Base-by-base conservation (phyloP, 345 rosid genomes). In the Excoecaria cochinchinensis region DNA sequence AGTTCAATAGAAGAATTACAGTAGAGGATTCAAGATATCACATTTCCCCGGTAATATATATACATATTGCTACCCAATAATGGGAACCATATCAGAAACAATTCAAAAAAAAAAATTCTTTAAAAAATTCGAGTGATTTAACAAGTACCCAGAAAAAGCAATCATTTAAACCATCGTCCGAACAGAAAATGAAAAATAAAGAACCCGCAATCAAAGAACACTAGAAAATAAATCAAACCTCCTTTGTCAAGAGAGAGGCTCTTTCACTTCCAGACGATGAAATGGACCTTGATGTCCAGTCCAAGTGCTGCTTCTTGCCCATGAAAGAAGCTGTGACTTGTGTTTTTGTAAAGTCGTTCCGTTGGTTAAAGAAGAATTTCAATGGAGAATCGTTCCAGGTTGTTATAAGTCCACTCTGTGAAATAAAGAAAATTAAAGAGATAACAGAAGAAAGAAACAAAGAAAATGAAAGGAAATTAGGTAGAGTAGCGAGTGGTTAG, bases 301-400 rank as follows among this genome's bases (percentile, higher is more conserved):
- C 88, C 82, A 83, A 67, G 46, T 84, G 82, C 80, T 66, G 84
- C 74, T 89, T 86, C 89, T 86, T 87, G 63, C 93, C 93, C 97
- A 90, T 90, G 73, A 70, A 57, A 12, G 46, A 64, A 17, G 24
- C 63, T 14, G n/a, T 53, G 58, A 55, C 7, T 16, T 44, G 48
- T 44, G 48, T 44, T 44, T 0, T 10, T 44, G 48, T 44, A 6
- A 44, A 44, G 48, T 0, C 48, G 48, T 6, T 44, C 9, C 8
- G 48, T 6, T 44, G 6, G 6, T 44, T 8, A 44, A 44, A 44
- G 48, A 44, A 10, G 48, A 5, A 44, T 5, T 44, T 10, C 9
- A 44, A 10, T 44, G 8, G 48, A 44, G 48, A 44, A 44, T 6
- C 1, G 10, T 6, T 44, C 10, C 1, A 44, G 5, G 10, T 44